Percentiles rank a stretch among this genome's conserved stretches.
Evolutionary conservation across 2,329 filamentous ascomycete species (phyloP).

Genomic region (Aspergillus puulaauensis): DNA sequence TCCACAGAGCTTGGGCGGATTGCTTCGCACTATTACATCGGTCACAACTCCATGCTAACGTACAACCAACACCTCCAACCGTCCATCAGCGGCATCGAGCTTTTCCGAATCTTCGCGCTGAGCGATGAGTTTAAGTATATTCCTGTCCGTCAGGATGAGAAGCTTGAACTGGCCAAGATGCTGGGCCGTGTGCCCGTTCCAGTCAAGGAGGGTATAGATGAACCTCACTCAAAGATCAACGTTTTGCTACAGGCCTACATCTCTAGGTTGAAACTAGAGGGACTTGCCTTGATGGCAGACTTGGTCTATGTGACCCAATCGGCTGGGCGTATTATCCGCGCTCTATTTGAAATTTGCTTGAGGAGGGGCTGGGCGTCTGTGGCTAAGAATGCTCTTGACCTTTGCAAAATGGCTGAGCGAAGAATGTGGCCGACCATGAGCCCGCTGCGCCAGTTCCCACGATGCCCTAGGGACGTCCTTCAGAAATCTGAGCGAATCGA

Average conservation of each 20-base stretch:
- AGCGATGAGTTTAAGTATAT: constrained; percentile 99
- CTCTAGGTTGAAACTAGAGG: constrained; percentile 88
- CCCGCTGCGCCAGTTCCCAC: constrained; percentile 84
- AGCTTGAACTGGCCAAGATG: constrained; percentile 90
- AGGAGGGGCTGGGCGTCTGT: constrained; percentile 96
- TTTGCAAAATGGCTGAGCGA: constrained; percentile 99
- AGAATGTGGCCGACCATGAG: constrained; percentile 99
- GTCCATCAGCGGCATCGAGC: constrained; percentile 86
- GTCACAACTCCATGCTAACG: constrained; percentile 91
- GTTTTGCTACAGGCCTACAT: constrained; percentile 96
- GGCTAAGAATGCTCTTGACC: constrained; percentile 84
- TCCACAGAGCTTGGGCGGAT: constrained; percentile 93
- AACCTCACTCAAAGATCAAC: constrained; percentile 97
- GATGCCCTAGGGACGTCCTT: constrained; percentile 79
- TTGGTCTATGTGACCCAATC: constrained; percentile 99
- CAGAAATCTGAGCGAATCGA: constrained; percentile 94
- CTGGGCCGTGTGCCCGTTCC: constrained; percentile 88
- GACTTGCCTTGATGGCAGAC: constrained; percentile 93
- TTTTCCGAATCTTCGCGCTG: constrained; percentile 93
- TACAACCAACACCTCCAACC: constrained; percentile 96
- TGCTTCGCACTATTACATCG: constrained; percentile 98
- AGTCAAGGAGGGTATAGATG: constrained; percentile 96
- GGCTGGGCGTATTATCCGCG: constrained; percentile 89
- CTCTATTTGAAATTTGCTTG: constrained; percentile 94
- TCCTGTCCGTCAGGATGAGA: constrained; percentile 94